A percentile compares a stretch with the other conserved stretches of the same genome.
Evolutionary conservation across 768 basidiomycete genomes (phyloP).

Genomic region (Lactarius pseudohatsudake): DNA sequence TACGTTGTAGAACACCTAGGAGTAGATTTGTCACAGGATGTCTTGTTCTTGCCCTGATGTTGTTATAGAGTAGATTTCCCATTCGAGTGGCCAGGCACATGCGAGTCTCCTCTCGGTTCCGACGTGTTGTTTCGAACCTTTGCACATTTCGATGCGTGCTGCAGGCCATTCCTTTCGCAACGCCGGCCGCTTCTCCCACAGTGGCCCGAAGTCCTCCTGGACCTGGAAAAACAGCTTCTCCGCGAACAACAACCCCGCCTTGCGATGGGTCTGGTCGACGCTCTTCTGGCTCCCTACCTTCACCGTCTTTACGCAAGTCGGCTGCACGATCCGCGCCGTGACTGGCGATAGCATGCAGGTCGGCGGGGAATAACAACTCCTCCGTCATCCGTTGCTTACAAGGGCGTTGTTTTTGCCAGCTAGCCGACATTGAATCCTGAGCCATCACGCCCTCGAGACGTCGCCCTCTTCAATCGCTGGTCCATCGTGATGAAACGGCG

Average conservation of each 20-base stretch:
- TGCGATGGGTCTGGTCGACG: slow-evolving; percentile 10
- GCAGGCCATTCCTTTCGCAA: slow-evolving; percentile 6
- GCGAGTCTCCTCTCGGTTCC: no score
- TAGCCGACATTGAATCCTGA: slow-evolving; percentile 30
- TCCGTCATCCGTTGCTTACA: neutral
- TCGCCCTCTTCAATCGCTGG: slow-evolving; percentile 27
- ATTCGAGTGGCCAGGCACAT: neutral
- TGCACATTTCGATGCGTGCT: slow-evolving; percentile 5
- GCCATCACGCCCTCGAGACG: slow-evolving; percentile 23
- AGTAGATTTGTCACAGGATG: slow-evolving; percentile 30
- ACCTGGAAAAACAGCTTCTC: slow-evolving; percentile 3
- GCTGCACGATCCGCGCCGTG: slow-evolving; percentile 22
- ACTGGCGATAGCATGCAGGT: slow-evolving; percentile 31
- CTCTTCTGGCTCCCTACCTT: slow-evolving; percentile 26
- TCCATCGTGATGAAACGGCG: slow-evolving; percentile 16
- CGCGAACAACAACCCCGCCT: neutral
- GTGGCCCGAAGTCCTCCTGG: slow-evolving; percentile 3
- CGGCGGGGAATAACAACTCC: neutral
- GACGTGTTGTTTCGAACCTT: neutral
- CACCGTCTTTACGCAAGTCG: slow-evolving; percentile 21
- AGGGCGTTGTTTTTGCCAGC: slow-evolving; percentile 13
- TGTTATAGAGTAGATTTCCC: neutral
- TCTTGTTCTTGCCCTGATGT: slow-evolving; percentile 26
- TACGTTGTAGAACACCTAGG: slow-evolving; percentile 32
- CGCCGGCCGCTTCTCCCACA: slow-evolving; percentile 2